A percentile compares a stretch with the other conserved stretches of the same genome.
phyloP scores from a whole-genome alignment of 2,329 filamentous ascomycete genomes.

The Ceratocystis diversiconidia region DNA sequence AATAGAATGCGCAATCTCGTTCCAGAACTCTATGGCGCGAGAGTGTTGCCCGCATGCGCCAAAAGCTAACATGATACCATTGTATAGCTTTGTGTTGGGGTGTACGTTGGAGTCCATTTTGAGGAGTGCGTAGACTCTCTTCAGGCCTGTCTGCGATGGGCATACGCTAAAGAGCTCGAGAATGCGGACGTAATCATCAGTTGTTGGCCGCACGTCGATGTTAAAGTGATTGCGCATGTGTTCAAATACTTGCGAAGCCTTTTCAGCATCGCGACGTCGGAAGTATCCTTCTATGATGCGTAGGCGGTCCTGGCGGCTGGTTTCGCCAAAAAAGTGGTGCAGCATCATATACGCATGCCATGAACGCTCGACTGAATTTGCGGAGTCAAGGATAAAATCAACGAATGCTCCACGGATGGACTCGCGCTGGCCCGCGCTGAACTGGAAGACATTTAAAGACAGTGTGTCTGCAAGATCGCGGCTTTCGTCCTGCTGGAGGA shows the following conservation, averaged over 20 bases:
- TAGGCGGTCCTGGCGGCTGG: constrained; percentile 49
- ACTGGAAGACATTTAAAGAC: constrained; percentile 57
- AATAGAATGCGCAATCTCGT: constrained; percentile 63
- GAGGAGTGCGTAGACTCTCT: constrained; percentile 77
- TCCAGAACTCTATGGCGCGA: constrained; percentile 66
- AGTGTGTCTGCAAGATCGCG: constrained; percentile 72
- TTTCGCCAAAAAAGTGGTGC: constrained; percentile 50
- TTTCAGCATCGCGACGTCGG: constrained; percentile 59
- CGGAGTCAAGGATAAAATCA: constrained; percentile 49
- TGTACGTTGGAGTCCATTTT: constrained; percentile 80
- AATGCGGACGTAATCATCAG: constrained; percentile 62
- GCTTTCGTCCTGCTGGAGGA: constrained; percentile 61
- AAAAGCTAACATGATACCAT: constrained; percentile 79
- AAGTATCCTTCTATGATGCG: constrained; percentile 75
- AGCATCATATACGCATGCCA: constrained; percentile 55
- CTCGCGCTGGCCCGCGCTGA: constrained; percentile 53
- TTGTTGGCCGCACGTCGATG: constrained; percentile 47
- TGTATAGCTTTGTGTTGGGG: constrained; percentile 60
- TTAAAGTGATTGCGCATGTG: constrained; percentile 78
- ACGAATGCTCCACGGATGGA: constrained; percentile 52
- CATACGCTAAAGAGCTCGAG: constrained; percentile 59
- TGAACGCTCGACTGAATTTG: constrained; percentile 46
- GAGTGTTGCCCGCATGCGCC: constrained; percentile 50
- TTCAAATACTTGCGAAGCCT: constrained; percentile 74
- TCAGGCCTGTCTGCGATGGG: constrained; percentile 44